Evolutionary conservation across 2,329 filamentous ascomycete species (phyloP), one percentile per base, ranked within the genome.

Genomic region (Didymella exigua): DNA sequence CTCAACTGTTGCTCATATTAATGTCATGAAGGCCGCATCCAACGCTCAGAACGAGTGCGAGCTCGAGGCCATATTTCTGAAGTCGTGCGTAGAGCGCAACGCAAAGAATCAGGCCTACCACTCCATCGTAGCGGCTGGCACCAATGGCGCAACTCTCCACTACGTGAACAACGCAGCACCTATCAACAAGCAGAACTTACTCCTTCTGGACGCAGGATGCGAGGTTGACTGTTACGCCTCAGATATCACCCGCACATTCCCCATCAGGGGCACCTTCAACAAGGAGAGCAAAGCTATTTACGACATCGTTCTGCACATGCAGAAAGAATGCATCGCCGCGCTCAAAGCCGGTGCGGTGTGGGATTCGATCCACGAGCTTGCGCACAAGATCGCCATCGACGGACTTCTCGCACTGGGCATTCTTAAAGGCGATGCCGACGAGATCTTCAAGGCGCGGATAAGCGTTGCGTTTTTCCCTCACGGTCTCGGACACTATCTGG

Each of bases 41-140:
- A 78, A 79, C 23, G 89, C 88, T 21, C 80, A 79, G 61, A 93
- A 91, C 67, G 93, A 98, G 80, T 82, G 85, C 29, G 89, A 97
- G 72, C 85, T 97, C 27, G 89, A 96, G 72, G 93, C 87, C 1
- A 77, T 87, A 0, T 96, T 97, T 72, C 75, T 96, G 10, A 86
- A 90, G 70, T 82, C 83, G 26, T 96, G 90, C 72, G 84, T 95
- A 56, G 83, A 87, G 46, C 82, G 88, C 57, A 90, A 89, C 21
- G 89, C 89, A 47, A 88, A 87, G 70, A 86, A 95, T 66, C 91
- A 96, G 79, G 88, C 93, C 1, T 98, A 98, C 76, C 85, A 89
- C 62, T 88, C 89, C 56, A 97, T 98, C 67, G 86, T 95, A 16
- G 93, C 91, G 0, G 85, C 85, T 29, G 93, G 93, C 10, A 83